Conservation (phyloP, 2,329 filamentous ascomycete species). For the Neocucurbitaria cava region DNA sequence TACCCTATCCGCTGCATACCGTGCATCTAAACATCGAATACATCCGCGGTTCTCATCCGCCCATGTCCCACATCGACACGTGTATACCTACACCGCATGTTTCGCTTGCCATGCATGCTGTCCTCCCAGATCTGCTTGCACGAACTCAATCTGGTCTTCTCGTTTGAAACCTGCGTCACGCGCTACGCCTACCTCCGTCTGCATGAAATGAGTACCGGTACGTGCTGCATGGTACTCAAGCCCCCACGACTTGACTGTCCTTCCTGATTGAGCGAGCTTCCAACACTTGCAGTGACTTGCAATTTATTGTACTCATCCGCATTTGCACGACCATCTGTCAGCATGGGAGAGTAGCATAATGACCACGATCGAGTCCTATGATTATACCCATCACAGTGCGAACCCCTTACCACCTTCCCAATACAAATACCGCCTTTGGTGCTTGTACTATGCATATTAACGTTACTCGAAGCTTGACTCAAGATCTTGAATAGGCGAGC, state of each 20-base stretch:
- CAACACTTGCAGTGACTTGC: background rate
- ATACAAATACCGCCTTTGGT: too few relatives aligned
- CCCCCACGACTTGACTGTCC: background rate
- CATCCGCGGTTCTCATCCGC: constrained; percentile 1
- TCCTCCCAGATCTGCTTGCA: constrained; percentile 1
- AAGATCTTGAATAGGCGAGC: constrained; percentile 1
- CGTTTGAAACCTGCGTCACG: constrained; percentile 8
- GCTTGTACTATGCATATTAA: background rate
- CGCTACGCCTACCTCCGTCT: constrained; percentile 29
- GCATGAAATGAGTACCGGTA: background rate
- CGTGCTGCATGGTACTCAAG: background rate
- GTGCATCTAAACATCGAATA: background rate
- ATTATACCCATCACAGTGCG: background rate
- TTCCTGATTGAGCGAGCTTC: constrained; percentile 1
- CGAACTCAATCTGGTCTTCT: background rate
- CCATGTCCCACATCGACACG: constrained; percentile 30
- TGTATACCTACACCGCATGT: constrained; percentile 34
- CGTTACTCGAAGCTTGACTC: background rate
- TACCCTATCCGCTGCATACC: background rate
- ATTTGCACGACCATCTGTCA: constrained; percentile 3
- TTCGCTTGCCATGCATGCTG: constrained; percentile 7
- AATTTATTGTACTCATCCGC: background rate
- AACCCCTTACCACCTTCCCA: too few relatives aligned
- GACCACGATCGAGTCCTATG: background rate
- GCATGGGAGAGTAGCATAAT: constrained; percentile 8